Evolutionary conservation across 2,329 filamentous ascomycete species (phyloP), one percentile per base, ranked within the genome.

Genomic region (Davidsoniella eucalypti): DNA sequence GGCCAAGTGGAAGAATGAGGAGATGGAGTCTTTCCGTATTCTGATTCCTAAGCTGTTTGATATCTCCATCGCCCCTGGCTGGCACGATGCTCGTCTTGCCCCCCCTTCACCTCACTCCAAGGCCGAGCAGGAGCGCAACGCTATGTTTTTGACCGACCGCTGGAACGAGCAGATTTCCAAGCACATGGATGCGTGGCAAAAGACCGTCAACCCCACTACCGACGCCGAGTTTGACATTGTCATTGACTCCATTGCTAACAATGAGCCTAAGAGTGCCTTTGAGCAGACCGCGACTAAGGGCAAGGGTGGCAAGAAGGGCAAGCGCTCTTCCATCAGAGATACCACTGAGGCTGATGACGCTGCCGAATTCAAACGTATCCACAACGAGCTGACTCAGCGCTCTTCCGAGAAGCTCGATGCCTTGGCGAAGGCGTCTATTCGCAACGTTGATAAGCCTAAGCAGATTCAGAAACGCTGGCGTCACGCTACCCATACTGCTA

Each of bases 41-140:
- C 56, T 78, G 8, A 61, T 78, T 10, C 73, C 75, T 0, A 63
- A 65, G 38, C 58, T 75, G 2, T 66, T 76, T 47, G 75, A 78
- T 56, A 65, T 74, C 2, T 71, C 73, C 0, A 58, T 78, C 1
- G 63, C 70, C 0, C 75, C 75, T 0, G 74, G 70, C 1, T 79
- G 75, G 69, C 59, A 65, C 5, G 58, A 58, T 3, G 61, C 61
- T 8, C 67, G 74, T 2, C 65, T 66, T 0, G 49, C 57, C 2
- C 66, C 71, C 1, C 64, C 69, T 1, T 55, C 52, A 12, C 70
- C 70, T 9, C 71, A 73, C 55, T 67, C 63, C 12, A 64, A 65
- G 37, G 65, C 69, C 2, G 72, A 75, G 55, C 69, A 78, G 54
- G 63, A 74, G 56, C 71, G 71, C 52, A 76, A 76, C 53, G 72